Evolutionary conservation across 23 red algal genomes (phyloP).

Genomic region (Rhodosorus marinus): DNA sequence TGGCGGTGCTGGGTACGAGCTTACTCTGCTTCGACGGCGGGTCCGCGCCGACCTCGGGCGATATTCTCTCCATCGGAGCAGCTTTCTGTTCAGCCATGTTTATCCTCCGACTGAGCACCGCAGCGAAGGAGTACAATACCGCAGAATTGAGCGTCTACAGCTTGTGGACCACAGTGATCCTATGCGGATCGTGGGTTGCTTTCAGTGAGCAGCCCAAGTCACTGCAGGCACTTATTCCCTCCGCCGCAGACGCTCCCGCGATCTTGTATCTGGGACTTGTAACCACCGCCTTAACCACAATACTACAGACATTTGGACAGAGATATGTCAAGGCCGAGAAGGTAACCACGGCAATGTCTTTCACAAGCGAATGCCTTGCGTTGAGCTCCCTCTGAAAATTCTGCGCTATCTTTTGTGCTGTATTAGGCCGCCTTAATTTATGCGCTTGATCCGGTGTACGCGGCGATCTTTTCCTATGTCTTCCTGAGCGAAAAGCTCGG

Average conservation of each 20-base stretch:
- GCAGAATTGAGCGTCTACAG: constrained; percentile 24
- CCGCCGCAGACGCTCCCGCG: no score
- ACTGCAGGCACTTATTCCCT: no score
- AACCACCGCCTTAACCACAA: constrained; percentile 66
- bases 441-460: constrained; percentile 91
- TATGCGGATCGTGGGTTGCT: constrained; percentile 33
- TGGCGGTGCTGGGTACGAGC: constrained; percentile 57
- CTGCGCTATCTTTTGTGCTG: no score
- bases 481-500: constrained; percentile 46
- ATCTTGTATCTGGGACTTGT: constrained; percentile 70
- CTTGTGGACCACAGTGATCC: constrained; percentile 19
- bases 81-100: constrained; percentile 75
- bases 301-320: constrained; percentile 78
- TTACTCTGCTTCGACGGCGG: constrained; percentile 66
- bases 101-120: constrained; percentile 66
- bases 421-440: constrained; percentile 76
- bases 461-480: constrained; percentile 39
- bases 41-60: constrained; percentile 37
- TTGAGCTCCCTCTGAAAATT: no score
- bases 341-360: no score
- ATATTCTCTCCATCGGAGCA: constrained; percentile 44
- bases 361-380: no score
- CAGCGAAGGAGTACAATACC: constrained; percentile 5
- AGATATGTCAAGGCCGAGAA: constrained; percentile 36
- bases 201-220: not conserved